Percentiles rank a stretch among this genome's conserved stretches.
phyloP scores from a whole-genome alignment of 2,329 filamentous ascomycete species.

The Verticillium longisporum region DNA sequence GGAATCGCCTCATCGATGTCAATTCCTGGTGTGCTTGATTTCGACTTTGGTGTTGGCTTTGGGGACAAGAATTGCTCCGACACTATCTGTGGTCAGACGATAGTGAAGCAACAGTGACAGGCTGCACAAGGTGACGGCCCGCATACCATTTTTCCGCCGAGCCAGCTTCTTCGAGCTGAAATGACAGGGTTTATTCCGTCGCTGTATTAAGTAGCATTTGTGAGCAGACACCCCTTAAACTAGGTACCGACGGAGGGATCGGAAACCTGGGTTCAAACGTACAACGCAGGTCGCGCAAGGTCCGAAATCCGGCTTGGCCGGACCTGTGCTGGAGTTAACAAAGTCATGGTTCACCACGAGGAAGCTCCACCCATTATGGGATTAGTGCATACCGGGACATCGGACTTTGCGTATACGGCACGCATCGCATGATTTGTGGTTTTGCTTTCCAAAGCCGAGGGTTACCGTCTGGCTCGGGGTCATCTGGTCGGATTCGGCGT shows the following conservation, averaged over 20 bases:
- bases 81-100: conserved; percentile 3
- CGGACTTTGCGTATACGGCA: conserved; percentile 34
- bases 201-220: conserved; percentile 5
- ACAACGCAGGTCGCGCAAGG: conserved; percentile 22
- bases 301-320: conserved; percentile 10
- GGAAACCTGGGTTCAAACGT: not conserved
- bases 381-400: conserved; percentile 14
- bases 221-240: not conserved
- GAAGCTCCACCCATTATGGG: not conserved
- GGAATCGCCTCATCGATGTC: not conserved
- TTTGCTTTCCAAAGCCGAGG: not conserved
- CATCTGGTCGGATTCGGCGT: not conserved
- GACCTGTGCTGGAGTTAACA: not conserved
- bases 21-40: not conserved
- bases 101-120: not conserved
- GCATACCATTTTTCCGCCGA: conserved; percentile 16
- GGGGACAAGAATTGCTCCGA: conserved; percentile 6
- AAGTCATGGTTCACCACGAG: not conserved
- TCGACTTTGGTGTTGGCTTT: not conserved
- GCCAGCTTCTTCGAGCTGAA: conserved; percentile 17
- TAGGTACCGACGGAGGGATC: not conserved
- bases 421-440: conserved; percentile 26
- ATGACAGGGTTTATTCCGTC: conserved; percentile 10
- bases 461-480: not conserved
- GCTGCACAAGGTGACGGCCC: not conserved